These are phyloP conservation scores for Umbelopsis vinacea DNA, from an alignment of 192 early-diverging fungal genomes.

Conservation along the genomic window DNA sequence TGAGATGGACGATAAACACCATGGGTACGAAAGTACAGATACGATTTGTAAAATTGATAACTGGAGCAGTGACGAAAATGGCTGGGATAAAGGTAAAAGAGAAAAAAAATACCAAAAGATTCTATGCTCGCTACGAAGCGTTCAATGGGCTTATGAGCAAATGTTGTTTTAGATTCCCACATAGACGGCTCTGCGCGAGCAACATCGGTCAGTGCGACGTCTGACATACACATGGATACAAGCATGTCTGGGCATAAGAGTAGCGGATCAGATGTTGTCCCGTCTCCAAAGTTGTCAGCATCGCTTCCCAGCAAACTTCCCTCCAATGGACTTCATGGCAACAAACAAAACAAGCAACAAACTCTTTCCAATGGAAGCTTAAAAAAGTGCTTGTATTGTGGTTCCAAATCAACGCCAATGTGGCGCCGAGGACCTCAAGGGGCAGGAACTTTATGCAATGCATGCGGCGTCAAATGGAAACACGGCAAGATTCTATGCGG, in stretches of 20 bases:
- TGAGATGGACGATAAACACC: slow-evolving; percentile 17
- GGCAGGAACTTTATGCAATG: slow-evolving; percentile 75
- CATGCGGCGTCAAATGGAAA: slow-evolving; percentile 85
- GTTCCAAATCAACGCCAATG: slow-evolving; percentile 71
- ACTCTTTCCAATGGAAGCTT: slow-evolving; percentile 27
- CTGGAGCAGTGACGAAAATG: slow-evolving; percentile 30
- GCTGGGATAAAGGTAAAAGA: slow-evolving; percentile 24
- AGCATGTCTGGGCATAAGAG: slow-evolving; percentile 9
- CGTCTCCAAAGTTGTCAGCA: not conserved
- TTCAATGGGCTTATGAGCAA: too few species aligned
- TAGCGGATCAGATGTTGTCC: slow-evolving; percentile 1
- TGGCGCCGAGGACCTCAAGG: slow-evolving; percentile 79
- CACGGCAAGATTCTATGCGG: slow-evolving; percentile 71
- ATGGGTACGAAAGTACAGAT: slow-evolving; percentile 18
- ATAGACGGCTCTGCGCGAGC: not conserved
- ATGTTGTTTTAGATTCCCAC: slow-evolving; percentile 4
- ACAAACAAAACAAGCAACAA: slow-evolving; percentile 4
- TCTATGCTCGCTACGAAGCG: too few species aligned
- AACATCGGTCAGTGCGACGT: not conserved
- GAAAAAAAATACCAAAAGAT: not conserved
- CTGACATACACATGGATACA: slow-evolving; percentile 18
- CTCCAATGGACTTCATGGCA: not conserved
- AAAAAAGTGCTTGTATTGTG: slow-evolving; percentile 69
- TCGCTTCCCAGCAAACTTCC: slow-evolving; percentile 15
- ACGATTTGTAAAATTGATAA: slow-evolving; percentile 20